A percentile compares a stretch with the other conserved stretches of the same genome.
These are phyloP conservation scores for Juglanconis juglandina DNA, from an alignment of 2,329 filamentous ascomycete species.

Conservation along the genomic window DNA sequence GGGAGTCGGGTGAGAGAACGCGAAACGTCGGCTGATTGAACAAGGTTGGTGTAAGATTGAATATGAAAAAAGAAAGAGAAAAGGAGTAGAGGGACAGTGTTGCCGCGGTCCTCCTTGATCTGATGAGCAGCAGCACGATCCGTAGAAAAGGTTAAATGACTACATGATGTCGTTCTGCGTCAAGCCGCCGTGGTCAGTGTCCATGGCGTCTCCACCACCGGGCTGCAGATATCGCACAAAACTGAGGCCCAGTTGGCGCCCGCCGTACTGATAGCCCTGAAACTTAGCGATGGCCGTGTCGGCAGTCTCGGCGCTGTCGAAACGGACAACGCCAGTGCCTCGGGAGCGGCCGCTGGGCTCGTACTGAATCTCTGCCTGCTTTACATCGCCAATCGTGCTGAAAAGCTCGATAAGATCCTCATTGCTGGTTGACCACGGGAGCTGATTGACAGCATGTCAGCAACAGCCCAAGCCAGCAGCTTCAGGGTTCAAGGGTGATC, in stretches of 20 bases:
- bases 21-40: slow-evolving; percentile 3
- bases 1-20: background rate
- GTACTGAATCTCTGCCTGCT: slow-evolving; percentile 98
- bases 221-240: slow-evolving; percentile 88
- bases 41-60: slow-evolving; percentile 6
- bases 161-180: slow-evolving; percentile 99
- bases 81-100: background rate
- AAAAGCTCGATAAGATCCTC: slow-evolving; percentile 96
- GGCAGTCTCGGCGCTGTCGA: slow-evolving; percentile 77
- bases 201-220: slow-evolving; percentile 69
- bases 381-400: slow-evolving; percentile 95
- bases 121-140: background rate
- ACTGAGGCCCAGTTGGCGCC: slow-evolving; percentile 85
- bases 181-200: slow-evolving; percentile 70
- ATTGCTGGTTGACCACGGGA: slow-evolving; percentile 98
- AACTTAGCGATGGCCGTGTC: slow-evolving; percentile 96
- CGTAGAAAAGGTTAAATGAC: slow-evolving; percentile 21
- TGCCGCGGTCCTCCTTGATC: background rate
- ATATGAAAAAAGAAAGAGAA: background rate
- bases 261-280: slow-evolving; percentile 95
- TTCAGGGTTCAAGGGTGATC: background rate
- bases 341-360: slow-evolving; percentile 93
- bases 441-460: slow-evolving; percentile 46
- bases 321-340: slow-evolving; percentile 94
- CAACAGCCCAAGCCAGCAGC: background rate